Base-by-base conservation (phyloP, 163 green algal genomes). In the Coccomyxa subellipsoidea region DNA sequence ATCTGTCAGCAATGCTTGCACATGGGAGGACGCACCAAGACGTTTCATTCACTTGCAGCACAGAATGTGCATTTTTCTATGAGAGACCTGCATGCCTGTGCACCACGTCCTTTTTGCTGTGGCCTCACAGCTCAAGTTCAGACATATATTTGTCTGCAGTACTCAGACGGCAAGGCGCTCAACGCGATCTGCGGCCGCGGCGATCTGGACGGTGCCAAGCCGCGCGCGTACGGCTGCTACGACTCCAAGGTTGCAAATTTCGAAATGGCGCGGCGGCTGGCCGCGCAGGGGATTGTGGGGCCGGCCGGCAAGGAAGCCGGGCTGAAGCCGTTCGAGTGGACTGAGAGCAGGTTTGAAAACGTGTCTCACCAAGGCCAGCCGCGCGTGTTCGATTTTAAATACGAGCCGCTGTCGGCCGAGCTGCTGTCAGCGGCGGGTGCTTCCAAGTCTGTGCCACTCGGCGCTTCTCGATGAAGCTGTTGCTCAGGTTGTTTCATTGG, bases 171-270 rank as follows among this genome's bases (percentile, higher is more conserved):
- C 31, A 83, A 89, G 36, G 86, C 90, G 4, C 47, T 88, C 35
- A 79, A 71, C 0, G 84, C 90, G 0, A 84, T 95, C 34, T 95
- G 92, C 79, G 86, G 85, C 8, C 80, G 92, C 0, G 91, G 88
- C 2, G 92, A 95, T 72, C 77, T 95, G 76, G 82, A 88, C 36
- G 81, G 85, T 5, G 87, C 87, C 39, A 81, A 86, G 59, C 87
- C 86, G 0, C 78, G 84, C 1, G 75, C 86, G 0, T 83, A 87
- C 12, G 91, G 91, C 82, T 94, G 91, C 84, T 95, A 90, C 80
- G 91, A 93, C 73, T 84, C 82, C 72, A 93, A 93, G 81, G 91
- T 93, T 32, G 91, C 90, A n/a, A 89, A 31, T 35, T 89, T 83
- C 54, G 54, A 32, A 38, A 82, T 93, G 80, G 87, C 89, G 0